Evolutionary conservation across 2,329 filamentous ascomycete species (phyloP).

Genomic region (Phoma sp.): DNA sequence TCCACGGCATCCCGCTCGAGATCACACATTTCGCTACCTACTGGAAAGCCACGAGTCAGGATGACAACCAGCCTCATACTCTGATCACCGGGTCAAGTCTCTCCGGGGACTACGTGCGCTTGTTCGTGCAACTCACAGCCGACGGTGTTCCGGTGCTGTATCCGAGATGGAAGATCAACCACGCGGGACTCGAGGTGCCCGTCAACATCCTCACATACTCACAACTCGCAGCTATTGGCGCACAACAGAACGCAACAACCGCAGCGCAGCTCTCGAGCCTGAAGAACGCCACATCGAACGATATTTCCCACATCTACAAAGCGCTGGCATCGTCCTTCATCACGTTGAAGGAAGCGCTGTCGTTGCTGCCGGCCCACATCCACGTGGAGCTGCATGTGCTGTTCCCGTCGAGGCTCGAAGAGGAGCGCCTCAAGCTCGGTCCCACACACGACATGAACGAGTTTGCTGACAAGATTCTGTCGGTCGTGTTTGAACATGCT

Average conservation of each 20-base stretch:
- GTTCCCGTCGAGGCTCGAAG: conserved; percentile 80
- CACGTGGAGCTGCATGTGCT: conserved; percentile 92
- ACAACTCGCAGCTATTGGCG: conserved; percentile 67
- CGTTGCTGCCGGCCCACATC: conserved; percentile 76
- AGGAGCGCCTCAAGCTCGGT: conserved; percentile 72
- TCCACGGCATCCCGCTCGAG: conserved; percentile 88
- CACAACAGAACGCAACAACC: conserved; percentile 37
- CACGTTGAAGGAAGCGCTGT: conserved; percentile 79
- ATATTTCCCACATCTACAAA: conserved; percentile 69
- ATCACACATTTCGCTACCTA: conserved; percentile 99
- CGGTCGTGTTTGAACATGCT: conserved; percentile 90
- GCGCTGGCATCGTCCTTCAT: conserved; percentile 78
- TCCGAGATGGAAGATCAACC: conserved; percentile 80
- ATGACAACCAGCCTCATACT: conserved; percentile 83
- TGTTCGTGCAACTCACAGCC: conserved; percentile 90
- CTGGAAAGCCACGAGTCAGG: conserved; percentile 97
- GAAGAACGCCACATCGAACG: conserved; percentile 34
- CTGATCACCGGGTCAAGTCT: conserved; percentile 94
- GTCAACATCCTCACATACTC: conserved; percentile 78
- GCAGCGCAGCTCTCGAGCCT: conserved; percentile 34
- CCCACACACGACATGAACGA: conserved; percentile 83
- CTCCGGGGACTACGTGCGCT: conserved; percentile 90
- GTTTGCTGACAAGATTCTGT: conserved; percentile 84
- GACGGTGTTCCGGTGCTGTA: conserved; percentile 88
- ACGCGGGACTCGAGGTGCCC: conserved; percentile 80